Base-by-base conservation (phyloP, 768 basidiomycete species). In the Boletus reticulatus region DNA sequence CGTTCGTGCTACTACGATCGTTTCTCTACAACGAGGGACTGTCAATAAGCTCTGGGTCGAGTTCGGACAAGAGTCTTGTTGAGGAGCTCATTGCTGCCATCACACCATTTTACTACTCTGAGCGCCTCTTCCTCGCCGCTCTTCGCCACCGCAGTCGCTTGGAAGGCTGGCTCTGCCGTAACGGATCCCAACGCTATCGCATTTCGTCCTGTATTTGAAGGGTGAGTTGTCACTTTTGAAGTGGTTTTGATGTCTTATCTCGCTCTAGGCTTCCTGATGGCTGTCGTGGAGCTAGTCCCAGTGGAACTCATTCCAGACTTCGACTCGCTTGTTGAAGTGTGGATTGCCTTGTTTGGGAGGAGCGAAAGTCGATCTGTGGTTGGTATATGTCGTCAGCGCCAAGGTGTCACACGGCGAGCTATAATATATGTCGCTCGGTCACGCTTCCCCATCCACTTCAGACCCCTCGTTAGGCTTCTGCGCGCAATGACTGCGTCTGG, bases 361-460 rank as follows among this genome's bases (percentile, higher is more conserved):
- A 89, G 88, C 61, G 74, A 84, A 75, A 69, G 74, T 67, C 67
- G 72, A 55, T 82, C 89, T 29, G 78, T 89, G 24, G 76, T 81
- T 12, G 83, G 82, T 4, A 84, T 96, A 56, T 89, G 87, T 59
- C 75, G 79, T 6, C 91, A 94, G 83, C 74, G 83, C 38, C 76
- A 79, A 37, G 83, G 83, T 45, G 78, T 80, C 4, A 74, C 85
- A 19, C 88, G 93, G 31, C 82, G 88, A 27, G 88, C 89, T 36
- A 81, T 95, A 48, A 81, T 98, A 52, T 92, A 94, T 57, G 84
- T 92, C 22, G 84, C 89, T 8, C 81, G 89, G 4, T 82, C 88
- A 10, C 83, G 91, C 3, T 98, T 94, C 71, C 94, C 94, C 3
- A 80, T 92, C 31, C 85, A 92, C 52, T 79, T 88, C 58, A 76